Evolutionary conservation across 2,329 filamentous ascomycete genomes (phyloP), one percentile per base, ranked within the genome.

Genomic region (Lachnellula occidentalis): DNA sequence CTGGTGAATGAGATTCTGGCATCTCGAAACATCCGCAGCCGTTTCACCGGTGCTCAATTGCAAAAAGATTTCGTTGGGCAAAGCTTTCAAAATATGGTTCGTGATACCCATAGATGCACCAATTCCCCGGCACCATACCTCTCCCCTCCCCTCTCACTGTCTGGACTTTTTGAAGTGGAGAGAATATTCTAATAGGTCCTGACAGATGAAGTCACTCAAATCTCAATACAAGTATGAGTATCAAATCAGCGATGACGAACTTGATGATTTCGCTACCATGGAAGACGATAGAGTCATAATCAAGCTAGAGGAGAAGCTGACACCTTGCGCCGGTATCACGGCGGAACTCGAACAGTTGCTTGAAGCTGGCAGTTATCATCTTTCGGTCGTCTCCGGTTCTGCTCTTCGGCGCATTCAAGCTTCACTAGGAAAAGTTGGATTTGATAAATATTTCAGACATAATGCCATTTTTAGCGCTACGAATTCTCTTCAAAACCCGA

Each of bases 31-130:
- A 77, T 90, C 57, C 62, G 71, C 31, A 78, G 82, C 64, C 82
- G 80, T 69, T 96, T 95, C 77, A 91, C 88, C 4, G 87, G 87
- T 67, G 81, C 85, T 47, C 79, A 83, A 57, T 85, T 96, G 60
- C 88, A 95, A 74, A 76, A 79, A 64, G 88, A 95, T 74, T 96
- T 95, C 67, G 90, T 96, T 64, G 91, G 92, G 66, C 87, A 94
- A 72, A 95, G 95, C 80, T 96, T 95, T 81, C 89, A 90, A 64
- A 89, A 90, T 73, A 95, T 95, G 36, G 36, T 39, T 39, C 17
- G 36, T 39, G 8, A 17, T n/a, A 39, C 36, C 2, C 8, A 17
- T 6, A n/a, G 1, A n/a, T n/a, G 8, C n/a, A 15, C 34, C n/a
- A 39, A 39, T n/a, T 17, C 12, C 9, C 3, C n/a, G n/a, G n/a